phyloP scores from a whole-genome alignment of 768 basidiomycete species.

The Boletus patriciae region DNA sequence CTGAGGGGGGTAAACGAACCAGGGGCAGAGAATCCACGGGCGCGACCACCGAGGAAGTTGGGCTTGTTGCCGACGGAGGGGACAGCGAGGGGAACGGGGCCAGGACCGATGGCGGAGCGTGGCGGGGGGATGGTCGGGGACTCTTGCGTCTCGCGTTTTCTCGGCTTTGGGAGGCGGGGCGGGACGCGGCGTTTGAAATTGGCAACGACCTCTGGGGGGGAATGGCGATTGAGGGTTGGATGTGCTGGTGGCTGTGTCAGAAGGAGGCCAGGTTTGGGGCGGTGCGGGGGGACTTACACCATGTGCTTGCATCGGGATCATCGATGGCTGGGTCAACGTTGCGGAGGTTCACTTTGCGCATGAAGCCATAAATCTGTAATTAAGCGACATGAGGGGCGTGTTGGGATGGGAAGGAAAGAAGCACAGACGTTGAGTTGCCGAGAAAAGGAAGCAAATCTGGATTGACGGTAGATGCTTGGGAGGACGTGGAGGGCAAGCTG shows the following conservation, averaged over 20 bases:
- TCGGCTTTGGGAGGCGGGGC: constrained; percentile 84
- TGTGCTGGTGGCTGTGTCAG: constrained; percentile 58
- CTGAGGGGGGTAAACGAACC: constrained; percentile 74
- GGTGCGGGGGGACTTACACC: constrained; percentile 66
- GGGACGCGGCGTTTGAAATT: constrained; percentile 96
- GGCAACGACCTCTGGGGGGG: constrained; percentile 84
- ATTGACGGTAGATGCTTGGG: constrained; percentile 93
- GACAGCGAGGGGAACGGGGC: constrained; percentile 62
- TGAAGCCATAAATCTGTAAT: constrained; percentile 92
- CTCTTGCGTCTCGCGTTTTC: constrained; percentile 74
- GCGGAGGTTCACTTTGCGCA: constrained; percentile 95
- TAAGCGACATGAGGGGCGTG: constrained; percentile 23
- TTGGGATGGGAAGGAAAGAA: constrained; percentile 30
- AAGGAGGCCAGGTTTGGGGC: constrained; percentile 20
- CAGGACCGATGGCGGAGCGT: constrained; percentile 72
- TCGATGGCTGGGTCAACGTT: constrained; percentile 94
- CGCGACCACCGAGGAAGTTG: constrained; percentile 51
- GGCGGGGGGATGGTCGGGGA: constrained; percentile 71
- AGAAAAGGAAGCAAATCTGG: constrained; percentile 95
- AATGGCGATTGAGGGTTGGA: constrained; percentile 87
- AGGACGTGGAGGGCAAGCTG: constrained; percentile 93
- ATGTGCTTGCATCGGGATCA: constrained; percentile 95
- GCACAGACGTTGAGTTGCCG: constrained; percentile 90
- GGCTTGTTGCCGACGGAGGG: constrained; percentile 42
- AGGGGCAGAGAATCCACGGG: constrained; percentile 81